Evolutionary conservation across 441 rosid genomes (phyloP), one percentile per base, ranked within the genome.

Genomic region (Capsella rubella): DNA sequence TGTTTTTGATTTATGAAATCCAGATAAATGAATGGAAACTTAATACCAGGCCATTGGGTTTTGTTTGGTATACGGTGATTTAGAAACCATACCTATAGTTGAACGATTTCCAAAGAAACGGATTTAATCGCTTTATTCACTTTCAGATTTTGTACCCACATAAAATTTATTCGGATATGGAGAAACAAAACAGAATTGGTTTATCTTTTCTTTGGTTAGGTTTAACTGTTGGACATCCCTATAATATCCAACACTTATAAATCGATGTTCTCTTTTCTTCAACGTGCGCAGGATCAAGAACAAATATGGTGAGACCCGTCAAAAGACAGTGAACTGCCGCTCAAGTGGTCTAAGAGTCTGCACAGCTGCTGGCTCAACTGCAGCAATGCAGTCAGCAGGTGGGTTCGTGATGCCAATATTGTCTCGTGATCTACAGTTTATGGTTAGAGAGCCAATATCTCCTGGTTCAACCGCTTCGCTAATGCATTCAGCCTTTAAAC

Each of bases 261-360:
- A 46, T 7, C 60, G n/a, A 25, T 50, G 15, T 37, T 66, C 15
- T 50, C 25, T 37, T 66, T 13, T 42, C 34, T 45, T 50, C 61
- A 64, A 66, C 72, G 10, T 74, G 78, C 10, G 32, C 76, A 92
- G 99, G 84, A 82, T 89, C 52, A 79, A 68, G 55, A 67, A 80
- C 72, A 83, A 60, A 59, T 82, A 79, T 52, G 69, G 82, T 10
- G 74, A 85, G 78, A 78, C 80, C 34, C 60, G 74, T 74, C 51
- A 83, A 6, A 85, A 79, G 9, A 71, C 87, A 61, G 83, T 86
- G 73, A 86, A 89, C 79, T 83, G 95, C 59, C 86, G 95, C 71
- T 89, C 99, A 32, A 92, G 99, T 66, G 99, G 99, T 73, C 82
- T 95, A 43, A 86, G 97, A 87, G 84, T 90, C 64, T 95, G 96